Evolutionary conservation across 2,329 filamentous ascomycete species (phyloP).

Genomic region (Ophiostoma ulmi): DNA sequence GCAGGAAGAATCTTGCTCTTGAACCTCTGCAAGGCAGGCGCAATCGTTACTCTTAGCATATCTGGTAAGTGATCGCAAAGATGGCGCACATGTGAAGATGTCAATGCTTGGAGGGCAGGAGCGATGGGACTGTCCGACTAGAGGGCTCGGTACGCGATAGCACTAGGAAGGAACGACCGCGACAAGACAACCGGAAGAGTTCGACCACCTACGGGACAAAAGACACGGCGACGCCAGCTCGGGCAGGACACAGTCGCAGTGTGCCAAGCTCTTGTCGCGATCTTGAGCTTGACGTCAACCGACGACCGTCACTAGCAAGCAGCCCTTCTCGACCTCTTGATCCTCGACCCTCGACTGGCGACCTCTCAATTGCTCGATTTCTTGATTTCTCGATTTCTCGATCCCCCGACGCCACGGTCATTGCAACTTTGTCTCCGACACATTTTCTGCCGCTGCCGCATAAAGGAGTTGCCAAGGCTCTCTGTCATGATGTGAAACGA

Average conservation of each 20-base stretch:
- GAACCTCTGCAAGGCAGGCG: neutral
- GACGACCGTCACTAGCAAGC: neutral
- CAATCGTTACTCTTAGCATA: neutral
- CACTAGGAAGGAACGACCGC: neutral
- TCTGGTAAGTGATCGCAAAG: neutral
- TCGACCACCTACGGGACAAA: neutral
- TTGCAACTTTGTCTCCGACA: neutral
- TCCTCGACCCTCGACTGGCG: neutral
- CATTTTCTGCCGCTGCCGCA: neutral
- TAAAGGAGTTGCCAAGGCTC: slow-evolving; percentile 1
- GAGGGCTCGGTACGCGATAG: neutral
- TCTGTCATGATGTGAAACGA: slow-evolving; percentile 1
- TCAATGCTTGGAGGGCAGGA: neutral
- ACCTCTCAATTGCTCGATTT: no score
- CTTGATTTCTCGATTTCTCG: no score
- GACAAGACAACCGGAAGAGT: neutral
- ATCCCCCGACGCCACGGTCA: neutral
- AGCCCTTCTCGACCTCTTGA: neutral
- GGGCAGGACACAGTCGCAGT: neutral
- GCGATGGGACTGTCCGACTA: neutral
- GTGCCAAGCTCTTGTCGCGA: slow-evolving; percentile 4
- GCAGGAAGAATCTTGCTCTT: neutral
- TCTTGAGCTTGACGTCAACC: neutral
- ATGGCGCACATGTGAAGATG: neutral
- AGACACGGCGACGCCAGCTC: neutral